These are phyloP conservation scores for Aspergillus coremiiformis DNA, from an alignment of 495 filamentous ascomycete genomes.

Conservation along the genomic window DNA sequence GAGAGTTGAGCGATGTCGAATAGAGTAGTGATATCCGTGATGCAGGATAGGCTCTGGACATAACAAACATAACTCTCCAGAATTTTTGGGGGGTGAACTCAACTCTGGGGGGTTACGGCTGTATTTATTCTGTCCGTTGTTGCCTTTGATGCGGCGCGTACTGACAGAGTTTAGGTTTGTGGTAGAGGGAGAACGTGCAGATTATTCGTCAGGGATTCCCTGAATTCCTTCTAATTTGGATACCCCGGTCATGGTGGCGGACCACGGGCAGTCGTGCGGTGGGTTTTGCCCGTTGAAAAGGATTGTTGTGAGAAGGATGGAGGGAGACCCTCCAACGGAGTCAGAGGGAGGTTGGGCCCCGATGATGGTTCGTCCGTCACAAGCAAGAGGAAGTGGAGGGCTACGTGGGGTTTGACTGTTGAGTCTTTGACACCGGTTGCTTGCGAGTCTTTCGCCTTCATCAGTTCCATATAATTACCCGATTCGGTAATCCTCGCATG, in stretches of 20 bases:
- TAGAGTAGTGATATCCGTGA: not conserved
- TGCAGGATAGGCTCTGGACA: not conserved
- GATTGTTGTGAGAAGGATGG: conserved; percentile 5
- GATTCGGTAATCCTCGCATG: not conserved
- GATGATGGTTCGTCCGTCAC: conserved; percentile 11
- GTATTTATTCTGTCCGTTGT: not conserved
- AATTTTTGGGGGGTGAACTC: not conserved
- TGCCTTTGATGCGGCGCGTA: not conserved
- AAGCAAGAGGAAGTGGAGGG: not conserved
- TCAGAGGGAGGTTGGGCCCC: not conserved
- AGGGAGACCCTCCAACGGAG: not conserved
- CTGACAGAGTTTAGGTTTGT: not conserved
- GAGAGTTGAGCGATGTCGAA: not conserved
- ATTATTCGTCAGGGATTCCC: not conserved
- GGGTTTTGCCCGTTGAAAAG: not conserved
- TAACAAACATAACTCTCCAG: not conserved
- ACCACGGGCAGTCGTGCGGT: too few species aligned
- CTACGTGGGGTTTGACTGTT: not conserved
- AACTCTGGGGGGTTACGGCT: not conserved
- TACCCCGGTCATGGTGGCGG: conserved; percentile 10
- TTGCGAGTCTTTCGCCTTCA: not conserved
- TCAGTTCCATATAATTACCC: not conserved
- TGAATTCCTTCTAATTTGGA: conserved; percentile 4
- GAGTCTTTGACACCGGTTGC: too few species aligned
- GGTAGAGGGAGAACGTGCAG: not conserved